Base-by-base conservation (phyloP, 345 rosid genomes). In the Salix exigua region DNA sequence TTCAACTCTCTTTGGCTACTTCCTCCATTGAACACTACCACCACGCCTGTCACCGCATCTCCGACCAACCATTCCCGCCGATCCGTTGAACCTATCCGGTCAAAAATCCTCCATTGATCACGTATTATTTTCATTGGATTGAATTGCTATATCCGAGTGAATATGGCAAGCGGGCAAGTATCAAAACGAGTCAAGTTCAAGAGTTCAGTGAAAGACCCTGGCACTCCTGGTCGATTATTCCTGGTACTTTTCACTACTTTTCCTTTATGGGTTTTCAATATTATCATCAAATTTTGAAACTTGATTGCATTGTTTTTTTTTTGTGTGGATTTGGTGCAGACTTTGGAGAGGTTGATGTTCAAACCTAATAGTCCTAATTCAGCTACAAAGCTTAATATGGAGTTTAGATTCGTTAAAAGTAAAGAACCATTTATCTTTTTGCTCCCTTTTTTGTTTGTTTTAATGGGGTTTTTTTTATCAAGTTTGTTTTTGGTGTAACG, bases 171-270 rank as follows among this genome's bases (percentile, higher is more conserved):
- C 72, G 80, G 78, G 73, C 91, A 87, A 66, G 87, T 91, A 66
- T 83, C 86, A 17, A 94, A 88, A 82, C 83, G 86, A 67, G 96
- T 86, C 66, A 92, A 88, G 85, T 91, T 88, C 89, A 94, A 94
- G 80, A 85, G 88, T 71, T 82, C 91, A 5, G 82, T 89, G n/a
- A 94, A 88, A 85, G 96, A 94, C 70, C 88, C 94, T 18, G 98
- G 98, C 72, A 86, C 91, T 73, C 89, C 92, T 31, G 97, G 98
- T 58, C 87, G 82, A 75, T 85, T 94, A 23, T 81, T 86, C 75
- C 71, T 92, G 88, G 98, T 94, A 88, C 60, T 53, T 17, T 21
- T 48, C 12, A 12, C 19, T 53, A 25, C 17, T 66, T 28, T 60
- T 40, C 31, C 35, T 68, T 28, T 30, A 6, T 7, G 17, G 66